Evolutionary conservation across 2,329 filamentous ascomycete species (phyloP), one percentile per base, ranked within the genome.

Genomic region (Fusarium praegraminearum): DNA sequence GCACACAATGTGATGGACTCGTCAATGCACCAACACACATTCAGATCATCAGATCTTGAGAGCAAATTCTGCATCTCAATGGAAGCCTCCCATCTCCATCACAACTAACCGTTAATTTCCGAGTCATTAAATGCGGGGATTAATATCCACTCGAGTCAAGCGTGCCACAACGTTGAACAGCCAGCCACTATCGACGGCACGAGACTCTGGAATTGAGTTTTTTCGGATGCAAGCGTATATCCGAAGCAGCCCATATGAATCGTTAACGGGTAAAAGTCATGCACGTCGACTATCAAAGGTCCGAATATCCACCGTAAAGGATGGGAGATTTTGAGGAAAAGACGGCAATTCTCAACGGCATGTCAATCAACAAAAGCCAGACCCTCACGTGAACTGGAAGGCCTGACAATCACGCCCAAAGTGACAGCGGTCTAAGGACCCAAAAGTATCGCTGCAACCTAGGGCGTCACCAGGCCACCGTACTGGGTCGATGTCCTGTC

Each of bases 381-480:
- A 2, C 5, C 16, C 5, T 44, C 58, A 50, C 35, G 36, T 33
- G 58, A 13, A 7, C 24, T 20, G 12, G n/a, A 44, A 16, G 36
- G 38, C 45, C 26, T 41, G 55, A 44, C n/a, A 36, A n/a, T 41
- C 28, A 35, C 28, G 55, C 28, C 16, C n/a, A 62, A 3, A 22
- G 40, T 38, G 47, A 16, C 38, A 8, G 38, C 59, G 44, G 46
- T 40, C 36, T 40, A 40, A 13, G 18, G 36, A 12, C 36, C 36
- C 36, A 22, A 40, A 40, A 40, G 36, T 40, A 40, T 40, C 36
- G 28, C 45, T 44, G 58, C 32, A 50, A 35, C 62, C 12, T 59
- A 16, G n/a, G 30, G 60, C 45, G 52, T 65, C 62, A 65, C 62
- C 62, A 46, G 62, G 35, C 62, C 62, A 46, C n/a, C 32, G 62